phyloP scores from a whole-genome alignment of 164 flowering plant species.

The Sedum album region DNA sequence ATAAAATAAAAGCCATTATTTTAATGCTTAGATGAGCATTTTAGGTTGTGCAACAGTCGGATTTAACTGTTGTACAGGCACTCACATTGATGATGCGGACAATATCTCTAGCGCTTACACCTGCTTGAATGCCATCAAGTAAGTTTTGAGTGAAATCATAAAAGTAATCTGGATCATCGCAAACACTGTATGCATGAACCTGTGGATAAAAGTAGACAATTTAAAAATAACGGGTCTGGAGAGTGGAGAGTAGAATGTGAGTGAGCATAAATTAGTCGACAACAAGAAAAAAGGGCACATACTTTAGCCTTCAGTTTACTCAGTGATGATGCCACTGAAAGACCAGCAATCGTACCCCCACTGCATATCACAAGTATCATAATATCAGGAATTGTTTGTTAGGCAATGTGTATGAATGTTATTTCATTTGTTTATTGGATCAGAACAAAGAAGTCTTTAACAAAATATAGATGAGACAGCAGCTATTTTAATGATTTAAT shows the following conservation, averaged over 20 bases:
- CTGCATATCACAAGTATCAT: slow-evolving; percentile 27
- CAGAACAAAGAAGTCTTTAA: neutral
- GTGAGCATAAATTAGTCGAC: neutral
- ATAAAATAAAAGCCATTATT: neutral
- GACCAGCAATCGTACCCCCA: slow-evolving; percentile 88
- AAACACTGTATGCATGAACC: slow-evolving; percentile 87
- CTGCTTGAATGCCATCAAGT: slow-evolving; percentile 75
- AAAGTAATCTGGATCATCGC: slow-evolving; percentile 90
- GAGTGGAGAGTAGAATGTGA: neutral
- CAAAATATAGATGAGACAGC: neutral
- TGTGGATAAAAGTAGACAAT: slow-evolving; percentile 17
- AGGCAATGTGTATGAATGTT: neutral
- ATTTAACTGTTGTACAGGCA: neutral
- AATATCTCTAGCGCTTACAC: slow-evolving; percentile 60
- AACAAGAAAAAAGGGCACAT: slow-evolving; percentile 13
- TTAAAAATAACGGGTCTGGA: neutral
- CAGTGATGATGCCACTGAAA: slow-evolving; percentile 72
- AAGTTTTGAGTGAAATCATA: slow-evolving; percentile 66
- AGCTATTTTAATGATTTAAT: neutral
- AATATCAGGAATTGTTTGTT: neutral
- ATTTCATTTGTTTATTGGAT: neutral
- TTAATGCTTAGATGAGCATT: neutral
- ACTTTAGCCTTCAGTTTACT: slow-evolving; percentile 77
- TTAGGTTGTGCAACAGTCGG: neutral
- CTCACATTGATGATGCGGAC: slow-evolving; percentile 70